Conservation (phyloP, 108 stramenopile genomes). For the Pelagomonas calceolata region DNA sequence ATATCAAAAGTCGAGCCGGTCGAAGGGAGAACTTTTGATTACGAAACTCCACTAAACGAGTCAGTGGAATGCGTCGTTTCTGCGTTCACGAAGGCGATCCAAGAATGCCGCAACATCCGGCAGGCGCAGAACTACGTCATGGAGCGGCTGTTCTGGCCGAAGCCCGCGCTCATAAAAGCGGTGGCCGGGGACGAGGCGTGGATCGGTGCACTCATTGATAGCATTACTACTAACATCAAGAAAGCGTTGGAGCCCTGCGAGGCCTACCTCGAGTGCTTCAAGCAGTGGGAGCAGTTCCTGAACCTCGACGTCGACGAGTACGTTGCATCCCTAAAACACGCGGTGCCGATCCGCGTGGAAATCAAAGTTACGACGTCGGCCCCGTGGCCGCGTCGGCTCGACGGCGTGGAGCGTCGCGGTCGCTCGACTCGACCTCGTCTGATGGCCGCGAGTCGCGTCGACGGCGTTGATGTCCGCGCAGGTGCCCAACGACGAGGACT, state of each 20-base stretch:
- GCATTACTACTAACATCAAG: constrained; percentile 10
- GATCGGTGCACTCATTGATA: constrained; percentile 21
- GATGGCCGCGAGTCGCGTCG: too few species aligned
- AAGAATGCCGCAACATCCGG: constrained; percentile 12
- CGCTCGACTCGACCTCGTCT: too few species aligned
- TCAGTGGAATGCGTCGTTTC: constrained; percentile 14
- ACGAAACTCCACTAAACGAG: constrained; percentile 2
- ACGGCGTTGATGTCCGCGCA: too few species aligned
- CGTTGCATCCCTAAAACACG: constrained; percentile 15
- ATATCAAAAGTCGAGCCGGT: constrained; percentile 3
- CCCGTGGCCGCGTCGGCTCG: too few species aligned
- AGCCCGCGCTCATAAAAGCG: constrained; percentile 20
- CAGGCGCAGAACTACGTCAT: constrained; percentile 49
- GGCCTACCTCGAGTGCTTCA: constrained; percentile 26
- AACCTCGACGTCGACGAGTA: constrained; percentile 42
- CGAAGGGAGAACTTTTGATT: constrained; percentile 20
- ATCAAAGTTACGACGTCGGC: too few species aligned
- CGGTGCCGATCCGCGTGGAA: too few species aligned
- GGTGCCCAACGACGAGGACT: constrained; percentile 15
- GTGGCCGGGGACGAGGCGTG: constrained; percentile 22
- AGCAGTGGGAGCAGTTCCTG: constrained; percentile 29
- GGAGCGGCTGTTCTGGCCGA: constrained; percentile 44
- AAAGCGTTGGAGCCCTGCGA: constrained; percentile 9
- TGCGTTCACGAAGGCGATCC: constrained; percentile 14
- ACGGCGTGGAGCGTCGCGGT: too few species aligned